These are phyloP conservation scores for Ogataea salicorniae DNA, from an alignment of 805 yeast species.

Conservation along the genomic window DNA sequence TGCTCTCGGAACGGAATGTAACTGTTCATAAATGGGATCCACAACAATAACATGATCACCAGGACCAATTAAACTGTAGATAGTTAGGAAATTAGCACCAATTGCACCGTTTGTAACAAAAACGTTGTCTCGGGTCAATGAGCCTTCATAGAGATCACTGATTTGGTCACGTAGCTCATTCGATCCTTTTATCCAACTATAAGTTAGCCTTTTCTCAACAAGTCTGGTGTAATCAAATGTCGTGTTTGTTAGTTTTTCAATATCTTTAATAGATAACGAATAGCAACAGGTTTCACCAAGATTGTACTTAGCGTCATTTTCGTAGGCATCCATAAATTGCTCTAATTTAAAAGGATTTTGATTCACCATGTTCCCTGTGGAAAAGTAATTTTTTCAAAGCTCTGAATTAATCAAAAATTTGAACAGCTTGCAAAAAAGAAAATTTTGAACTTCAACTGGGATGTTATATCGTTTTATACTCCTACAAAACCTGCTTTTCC, in stretches of 20 bases:
- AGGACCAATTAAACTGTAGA: constrained; percentile 38
- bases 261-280: constrained; percentile 37
- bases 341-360: constrained; percentile 47
- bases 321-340: constrained; percentile 49
- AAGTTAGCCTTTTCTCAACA: constrained; percentile 31
- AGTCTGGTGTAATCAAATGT: constrained; percentile 23
- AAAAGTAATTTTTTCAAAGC: background rate
- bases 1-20: constrained; percentile 41
- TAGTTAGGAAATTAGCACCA: constrained; percentile 46
- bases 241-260: constrained; percentile 29
- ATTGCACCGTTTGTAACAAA: constrained; percentile 52
- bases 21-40: constrained; percentile 47
- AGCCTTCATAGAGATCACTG: constrained; percentile 32
- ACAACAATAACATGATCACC: constrained; percentile 45
- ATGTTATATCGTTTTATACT: no score
- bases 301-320: constrained; percentile 34
- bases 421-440: no score
- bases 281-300: constrained; percentile 50
- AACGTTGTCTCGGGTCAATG: constrained; percentile 32
- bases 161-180: constrained; percentile 33
- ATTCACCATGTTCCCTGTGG: constrained; percentile 30
- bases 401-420: no score
- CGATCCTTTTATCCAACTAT: constrained; percentile 45
- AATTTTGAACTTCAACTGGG: no score
- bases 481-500: no score